phyloP scores from a whole-genome alignment of 2,329 filamentous ascomycete species.

The Xylaria hypoxylon region DNA sequence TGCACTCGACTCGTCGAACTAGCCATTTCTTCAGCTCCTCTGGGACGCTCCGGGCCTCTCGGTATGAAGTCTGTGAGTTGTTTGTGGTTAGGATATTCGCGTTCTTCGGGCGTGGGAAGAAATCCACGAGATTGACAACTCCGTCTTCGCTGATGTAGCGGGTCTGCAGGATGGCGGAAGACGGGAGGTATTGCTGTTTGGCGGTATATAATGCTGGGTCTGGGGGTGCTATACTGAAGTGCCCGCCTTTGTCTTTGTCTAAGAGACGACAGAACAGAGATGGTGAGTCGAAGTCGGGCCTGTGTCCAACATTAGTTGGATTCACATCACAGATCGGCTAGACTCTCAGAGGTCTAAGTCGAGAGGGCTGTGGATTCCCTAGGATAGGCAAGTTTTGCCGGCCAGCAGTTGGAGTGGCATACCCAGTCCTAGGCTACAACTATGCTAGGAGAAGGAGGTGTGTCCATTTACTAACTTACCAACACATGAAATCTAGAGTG shows the following conservation, averaged over 20 bases:
- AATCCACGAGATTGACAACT: conserved; percentile 78
- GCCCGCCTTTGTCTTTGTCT: conserved; percentile 79
- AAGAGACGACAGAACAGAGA: conserved; percentile 79
- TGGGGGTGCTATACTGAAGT: conserved; percentile 74
- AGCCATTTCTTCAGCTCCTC: conserved; percentile 77
- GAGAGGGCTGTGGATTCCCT: background rate
- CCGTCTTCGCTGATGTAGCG: conserved; percentile 82
- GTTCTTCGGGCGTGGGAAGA: conserved; percentile 77
- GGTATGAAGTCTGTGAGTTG: conserved; percentile 63
- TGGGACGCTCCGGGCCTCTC: conserved; percentile 65
- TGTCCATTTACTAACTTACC: conserved; percentile 21
- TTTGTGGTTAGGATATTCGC: conserved; percentile 63
- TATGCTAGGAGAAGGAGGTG: background rate
- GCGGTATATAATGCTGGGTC: conserved; percentile 68
- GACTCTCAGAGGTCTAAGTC: background rate
- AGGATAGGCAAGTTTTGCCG: background rate
- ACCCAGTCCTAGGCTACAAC: background rate
- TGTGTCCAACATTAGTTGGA: conserved; percentile 47
- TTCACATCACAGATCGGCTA: background rate
- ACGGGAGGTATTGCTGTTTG: conserved; percentile 82
- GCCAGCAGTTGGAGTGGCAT: background rate
- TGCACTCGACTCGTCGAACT: conserved; percentile 77
- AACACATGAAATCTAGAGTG: conserved; percentile 73
- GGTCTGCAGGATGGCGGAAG: conserved; percentile 80
- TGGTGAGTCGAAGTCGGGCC: conserved; percentile 83